Conservation (phyloP, 2,329 filamentous ascomycete genomes). For the Claviceps digitariae region DNA sequence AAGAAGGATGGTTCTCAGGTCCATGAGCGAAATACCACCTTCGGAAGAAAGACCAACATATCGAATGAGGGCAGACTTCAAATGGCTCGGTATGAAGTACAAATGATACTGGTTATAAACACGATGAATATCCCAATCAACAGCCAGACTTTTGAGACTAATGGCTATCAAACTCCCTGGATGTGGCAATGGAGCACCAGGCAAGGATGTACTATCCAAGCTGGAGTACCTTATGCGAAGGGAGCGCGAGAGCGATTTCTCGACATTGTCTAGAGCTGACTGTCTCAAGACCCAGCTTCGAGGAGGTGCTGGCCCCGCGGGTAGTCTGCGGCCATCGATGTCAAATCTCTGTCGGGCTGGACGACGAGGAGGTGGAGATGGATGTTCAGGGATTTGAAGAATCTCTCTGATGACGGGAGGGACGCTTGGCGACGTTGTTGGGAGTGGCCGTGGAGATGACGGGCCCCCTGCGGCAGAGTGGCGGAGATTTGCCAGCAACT, state of each 20-base stretch:
- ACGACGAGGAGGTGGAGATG: constrained; percentile 34
- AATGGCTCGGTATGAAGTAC: constrained; percentile 37
- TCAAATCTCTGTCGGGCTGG: constrained; percentile 28
- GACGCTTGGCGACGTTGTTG: constrained; percentile 34
- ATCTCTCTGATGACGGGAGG: constrained; percentile 45
- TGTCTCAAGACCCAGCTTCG: constrained; percentile 36
- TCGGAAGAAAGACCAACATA: constrained; percentile 31
- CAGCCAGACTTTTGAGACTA: constrained; percentile 34
- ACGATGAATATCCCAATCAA: constrained; percentile 41
- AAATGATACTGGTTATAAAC: constrained; percentile 44
- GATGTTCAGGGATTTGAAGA: constrained; percentile 45
- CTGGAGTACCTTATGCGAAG: constrained; percentile 10
- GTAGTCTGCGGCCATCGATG: constrained; percentile 34
- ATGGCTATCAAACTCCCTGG: constrained; percentile 37
- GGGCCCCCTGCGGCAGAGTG: constrained; percentile 24
- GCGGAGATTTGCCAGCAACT: constrained; percentile 44
- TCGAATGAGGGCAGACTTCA: constrained; percentile 38
- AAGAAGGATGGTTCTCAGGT: constrained; percentile 34
- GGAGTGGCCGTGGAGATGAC: constrained; percentile 15
- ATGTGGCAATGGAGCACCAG: constrained; percentile 30
- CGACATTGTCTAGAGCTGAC: constrained; percentile 7
- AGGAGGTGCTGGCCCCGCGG: constrained; percentile 46
- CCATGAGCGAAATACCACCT: constrained; percentile 35
- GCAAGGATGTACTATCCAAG: constrained; percentile 21
- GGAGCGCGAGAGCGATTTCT: constrained; percentile 8